Evolutionary conservation across 495 filamentous ascomycete genomes (phyloP).

Genomic region (Bathelium albidoporum): DNA sequence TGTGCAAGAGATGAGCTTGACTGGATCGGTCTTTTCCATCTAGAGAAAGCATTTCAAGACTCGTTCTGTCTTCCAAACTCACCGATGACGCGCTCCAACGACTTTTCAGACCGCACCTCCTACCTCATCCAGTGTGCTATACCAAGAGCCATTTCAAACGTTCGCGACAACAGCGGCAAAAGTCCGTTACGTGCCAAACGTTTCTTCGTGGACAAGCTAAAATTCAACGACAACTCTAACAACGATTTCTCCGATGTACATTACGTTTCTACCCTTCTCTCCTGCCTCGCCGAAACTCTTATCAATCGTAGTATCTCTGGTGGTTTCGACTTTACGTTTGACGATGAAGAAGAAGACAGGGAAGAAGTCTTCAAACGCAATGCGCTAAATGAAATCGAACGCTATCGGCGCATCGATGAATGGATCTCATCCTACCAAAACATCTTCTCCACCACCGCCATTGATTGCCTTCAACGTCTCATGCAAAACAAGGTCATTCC

Average conservation of each 20-base stretch:
- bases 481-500: constrained; percentile 62
- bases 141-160: constrained; percentile 62
- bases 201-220: constrained; percentile 78
- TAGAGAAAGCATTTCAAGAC: constrained; percentile 73
- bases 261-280: constrained; percentile 75
- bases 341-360: constrained; percentile 48
- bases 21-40: constrained; percentile 74
- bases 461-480: constrained; percentile 64
- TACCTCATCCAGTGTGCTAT: constrained; percentile 79
- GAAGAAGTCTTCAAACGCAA: constrained; percentile 51
- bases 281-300: constrained; percentile 65
- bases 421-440: constrained; percentile 90
- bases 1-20: constrained; percentile 58
- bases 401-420: constrained; percentile 86
- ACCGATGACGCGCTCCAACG: constrained; percentile 70
- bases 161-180: constrained; percentile 63
- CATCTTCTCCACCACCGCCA: constrained; percentile 69
- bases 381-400: constrained; percentile 75
- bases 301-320: constrained; percentile 27
- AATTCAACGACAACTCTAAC: constrained; percentile 84
- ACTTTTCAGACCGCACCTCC: constrained; percentile 72
- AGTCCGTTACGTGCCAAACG: constrained; percentile 64
- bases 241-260: constrained; percentile 80
- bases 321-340: constrained; percentile 36
- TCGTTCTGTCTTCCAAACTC: constrained; percentile 73